Conservation (phyloP, 2,329 filamentous ascomycete genomes). For the Cladosporium sp. region DNA sequence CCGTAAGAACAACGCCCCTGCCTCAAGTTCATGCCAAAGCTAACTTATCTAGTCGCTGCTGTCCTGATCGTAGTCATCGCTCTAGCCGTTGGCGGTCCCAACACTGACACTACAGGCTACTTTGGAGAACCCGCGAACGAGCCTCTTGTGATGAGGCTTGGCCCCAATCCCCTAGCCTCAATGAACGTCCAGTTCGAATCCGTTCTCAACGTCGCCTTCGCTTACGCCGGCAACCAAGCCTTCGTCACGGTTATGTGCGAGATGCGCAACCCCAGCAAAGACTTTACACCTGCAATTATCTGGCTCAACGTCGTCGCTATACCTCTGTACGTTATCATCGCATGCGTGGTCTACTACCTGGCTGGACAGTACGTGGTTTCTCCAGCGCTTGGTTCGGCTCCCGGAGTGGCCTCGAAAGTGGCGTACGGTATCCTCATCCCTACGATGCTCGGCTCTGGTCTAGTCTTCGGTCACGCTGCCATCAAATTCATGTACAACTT, state of each 20-base stretch:
- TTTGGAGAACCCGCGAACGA: constrained; percentile 10
- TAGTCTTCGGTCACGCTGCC: constrained; percentile 12
- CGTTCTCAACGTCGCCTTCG: constrained; percentile 6
- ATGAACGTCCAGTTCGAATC: constrained; percentile 14
- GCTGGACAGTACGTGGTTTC: constrained; percentile 3
- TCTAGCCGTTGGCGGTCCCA: constrained; percentile 69
- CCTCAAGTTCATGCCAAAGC: neutral
- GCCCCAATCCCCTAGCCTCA: neutral
- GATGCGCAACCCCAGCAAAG: constrained; percentile 12
- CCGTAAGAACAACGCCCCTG: neutral
- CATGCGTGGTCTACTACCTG: constrained; percentile 6
- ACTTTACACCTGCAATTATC: constrained; percentile 2
- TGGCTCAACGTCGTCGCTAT: constrained; percentile 12
- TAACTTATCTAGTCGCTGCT: neutral
- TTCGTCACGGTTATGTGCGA: constrained; percentile 16
- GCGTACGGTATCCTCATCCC: constrained; percentile 10
- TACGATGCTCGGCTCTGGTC: constrained; percentile 14
- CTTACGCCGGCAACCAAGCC: constrained; percentile 12
- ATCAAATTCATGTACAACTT: constrained; percentile 13
- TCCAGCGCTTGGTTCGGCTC: constrained; percentile 5
- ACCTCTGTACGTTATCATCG: constrained; percentile 11
- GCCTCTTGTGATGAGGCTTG: constrained; percentile 4
- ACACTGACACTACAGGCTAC: constrained; percentile 60
- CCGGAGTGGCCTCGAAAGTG: constrained; percentile 6
- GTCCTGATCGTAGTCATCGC: constrained; percentile 38